Evolutionary conservation across 2,329 filamentous ascomycete genomes (phyloP), one percentile per base, ranked within the genome.

Genomic region (Penicillium sp.): DNA sequence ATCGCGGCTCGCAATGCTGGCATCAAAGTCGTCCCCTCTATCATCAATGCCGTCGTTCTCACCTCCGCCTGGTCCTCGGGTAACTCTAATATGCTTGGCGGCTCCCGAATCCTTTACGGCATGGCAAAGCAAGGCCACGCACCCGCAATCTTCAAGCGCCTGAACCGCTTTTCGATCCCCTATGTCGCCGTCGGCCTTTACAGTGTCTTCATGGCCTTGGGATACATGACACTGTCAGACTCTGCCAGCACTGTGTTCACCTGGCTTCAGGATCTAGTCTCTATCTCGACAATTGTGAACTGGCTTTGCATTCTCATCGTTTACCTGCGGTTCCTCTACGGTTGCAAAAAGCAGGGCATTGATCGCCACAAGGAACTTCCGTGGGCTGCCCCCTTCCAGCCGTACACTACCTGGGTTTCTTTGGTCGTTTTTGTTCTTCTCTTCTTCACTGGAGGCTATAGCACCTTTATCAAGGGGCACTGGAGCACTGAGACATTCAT

Each of bases 361-460:
- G 52, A 62, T 45, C 67, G 68, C 4, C 56, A 66, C 44, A 51
- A 35, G 26, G 59, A 77, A 31, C 70, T 84, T 3, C 81, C 83
- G 0, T 85, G 81, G 66, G 74, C 74, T 13, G 79, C 78, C 13
- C 69, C 69, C 3, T 68, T 84, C 5, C 82, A 84, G 62, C 82
- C 88, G 0, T 90, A 87, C 67, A 82, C 81, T 1, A 81, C 86
- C 0, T 90, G 81, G 71, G 71, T 79, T 35, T 78, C 81, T 6
- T 80, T 90, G 3, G 64, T 81, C 19, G 64, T 86, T 21, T 81
- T 90, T 37, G 65, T 73, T 3, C 68, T 90, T n/a, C 75, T 91
- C 2, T 86, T 83, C 10, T 72, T 91, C 4, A 86, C 88, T 52
- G 89, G 89, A 60, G 88, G 87, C 0, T 91, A 90, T 71, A 80